phyloP scores from a whole-genome alignment of 805 yeast species.

The Saturnispora diversa region DNA sequence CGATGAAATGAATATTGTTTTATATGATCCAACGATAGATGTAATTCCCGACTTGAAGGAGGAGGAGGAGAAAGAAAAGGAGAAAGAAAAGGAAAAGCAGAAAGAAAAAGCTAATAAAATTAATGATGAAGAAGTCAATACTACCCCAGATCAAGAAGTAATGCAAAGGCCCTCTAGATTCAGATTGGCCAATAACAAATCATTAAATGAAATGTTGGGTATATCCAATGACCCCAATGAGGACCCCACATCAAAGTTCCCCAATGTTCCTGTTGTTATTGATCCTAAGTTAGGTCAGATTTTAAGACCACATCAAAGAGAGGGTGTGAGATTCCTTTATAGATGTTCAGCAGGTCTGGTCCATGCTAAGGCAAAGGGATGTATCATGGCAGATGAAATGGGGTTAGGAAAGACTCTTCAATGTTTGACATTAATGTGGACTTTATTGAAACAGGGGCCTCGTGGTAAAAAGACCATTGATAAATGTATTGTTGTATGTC shows the following conservation, averaged over 20 bases:
- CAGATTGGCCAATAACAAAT: constrained; percentile 44
- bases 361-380: constrained; percentile 81
- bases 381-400: constrained; percentile 97
- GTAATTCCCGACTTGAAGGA: constrained; percentile 30
- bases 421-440: constrained; percentile 90
- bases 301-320: constrained; percentile 91
- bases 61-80: constrained; percentile 22
- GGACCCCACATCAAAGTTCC: constrained; percentile 41
- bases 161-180: constrained; percentile 26
- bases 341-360: constrained; percentile 84
- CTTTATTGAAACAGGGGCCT: constrained; percentile 81
- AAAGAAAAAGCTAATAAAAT: no score
- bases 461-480: constrained; percentile 74
- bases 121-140: no score
- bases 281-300: constrained; percentile 82
- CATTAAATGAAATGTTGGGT: constrained; percentile 76
- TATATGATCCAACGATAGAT: constrained; percentile 93
- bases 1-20: constrained; percentile 86
- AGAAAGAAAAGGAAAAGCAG: constrained; percentile 11
- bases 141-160: constrained; percentile 4
- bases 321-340: constrained; percentile 87
- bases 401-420: constrained; percentile 95
- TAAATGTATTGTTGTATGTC: constrained; percentile 90
- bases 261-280: constrained; percentile 91
- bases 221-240: constrained; percentile 47